Evolutionary conservation across 345 rosid species (phyloP).

Genomic region (Sisymbrium irio): DNA sequence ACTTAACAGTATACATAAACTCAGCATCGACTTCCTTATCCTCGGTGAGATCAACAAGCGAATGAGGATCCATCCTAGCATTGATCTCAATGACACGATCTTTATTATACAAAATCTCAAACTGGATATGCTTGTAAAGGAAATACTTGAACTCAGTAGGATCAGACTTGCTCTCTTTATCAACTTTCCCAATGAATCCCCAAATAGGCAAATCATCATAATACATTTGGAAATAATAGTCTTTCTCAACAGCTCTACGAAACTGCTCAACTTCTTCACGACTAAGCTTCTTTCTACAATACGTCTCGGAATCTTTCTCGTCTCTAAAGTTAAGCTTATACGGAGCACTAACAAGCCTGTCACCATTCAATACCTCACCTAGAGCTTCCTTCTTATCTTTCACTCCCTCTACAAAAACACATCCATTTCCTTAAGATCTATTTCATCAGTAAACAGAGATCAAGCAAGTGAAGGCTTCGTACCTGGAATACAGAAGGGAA

Average conservation of each 20-base stretch:
- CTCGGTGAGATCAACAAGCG: slow-evolving; percentile 71
- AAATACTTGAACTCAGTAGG: slow-evolving; percentile 61
- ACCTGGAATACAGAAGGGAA: slow-evolving; percentile 80
- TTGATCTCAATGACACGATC: slow-evolving; percentile 74
- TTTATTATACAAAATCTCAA: slow-evolving; percentile 67
- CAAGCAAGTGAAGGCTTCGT: background rate
- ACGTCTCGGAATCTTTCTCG: slow-evolving; percentile 64
- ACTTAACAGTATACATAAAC: slow-evolving; percentile 79
- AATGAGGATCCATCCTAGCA: slow-evolving; percentile 69
- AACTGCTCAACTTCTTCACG: slow-evolving; percentile 60
- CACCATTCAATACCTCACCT: slow-evolving; percentile 88
- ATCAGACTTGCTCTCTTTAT: slow-evolving; percentile 63
- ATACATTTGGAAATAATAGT: slow-evolving; percentile 85
- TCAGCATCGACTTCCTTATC: slow-evolving; percentile 75
- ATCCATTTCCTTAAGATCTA: background rate
- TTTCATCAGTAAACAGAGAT: background rate
- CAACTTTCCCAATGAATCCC: slow-evolving; percentile 87
- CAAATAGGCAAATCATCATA: slow-evolving; percentile 87
- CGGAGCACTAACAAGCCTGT: slow-evolving; percentile 83
- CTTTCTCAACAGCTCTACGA: slow-evolving; percentile 63
- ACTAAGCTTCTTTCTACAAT: slow-evolving; percentile 54
- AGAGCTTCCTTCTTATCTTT: slow-evolving; percentile 91
- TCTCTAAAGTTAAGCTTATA: slow-evolving; percentile 68
- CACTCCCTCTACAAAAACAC: slow-evolving; percentile 42
- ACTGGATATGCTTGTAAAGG: slow-evolving; percentile 75